Evolutionary conservation across 2,329 filamentous ascomycete species (phyloP), one percentile per base, ranked within the genome.

Genomic region (Monosporascus sp.): DNA sequence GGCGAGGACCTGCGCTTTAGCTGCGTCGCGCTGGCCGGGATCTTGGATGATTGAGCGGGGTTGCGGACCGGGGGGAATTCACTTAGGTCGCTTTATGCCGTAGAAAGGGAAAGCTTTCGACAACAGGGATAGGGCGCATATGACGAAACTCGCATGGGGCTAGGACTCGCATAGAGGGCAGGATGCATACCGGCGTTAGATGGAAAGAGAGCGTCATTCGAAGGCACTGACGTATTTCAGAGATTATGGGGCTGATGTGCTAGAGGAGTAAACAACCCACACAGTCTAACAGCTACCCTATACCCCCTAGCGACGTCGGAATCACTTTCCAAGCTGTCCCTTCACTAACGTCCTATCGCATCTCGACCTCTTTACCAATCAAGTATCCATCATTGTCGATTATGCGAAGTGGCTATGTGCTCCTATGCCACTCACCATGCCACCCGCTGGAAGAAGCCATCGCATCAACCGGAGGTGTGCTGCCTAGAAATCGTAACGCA

Each of bases 1-100:
- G 78, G 77, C 3, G 78, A 65, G 7, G 81, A 85, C 61, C 66
- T 83, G 71, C 72, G 81, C 53, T 84, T 84, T 61, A 83, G 79
- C 55, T 81, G 79, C 51, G 78, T 84, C 37, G 79, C 79, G 50
- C 60, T 84, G 55, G 80, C 79, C 7, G 75, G 75, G 6, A 71
- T 76, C 43, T 51, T 80, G 55, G 79, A 14, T 14, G 31, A 81
- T 56, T 82, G 66, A 61, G 37, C 5, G 5, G 14, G 24, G 17
- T 8, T 7, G 15, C 9, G 31, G 47, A 5, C 31, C 5, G 0
- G 31, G 5, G 11, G 31, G 9, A 35, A 14, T 35, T 35, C 31
- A 35, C 31, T 14, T 35, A 35, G 11, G 11, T 4, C 31, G 11
- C 31, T 35, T 35, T 35, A 35, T 35, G 31, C 31, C 11, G 38